Evolutionary conservation across 305 asterid genomes (phyloP).

Genomic region (Plantago lanceolata): DNA sequence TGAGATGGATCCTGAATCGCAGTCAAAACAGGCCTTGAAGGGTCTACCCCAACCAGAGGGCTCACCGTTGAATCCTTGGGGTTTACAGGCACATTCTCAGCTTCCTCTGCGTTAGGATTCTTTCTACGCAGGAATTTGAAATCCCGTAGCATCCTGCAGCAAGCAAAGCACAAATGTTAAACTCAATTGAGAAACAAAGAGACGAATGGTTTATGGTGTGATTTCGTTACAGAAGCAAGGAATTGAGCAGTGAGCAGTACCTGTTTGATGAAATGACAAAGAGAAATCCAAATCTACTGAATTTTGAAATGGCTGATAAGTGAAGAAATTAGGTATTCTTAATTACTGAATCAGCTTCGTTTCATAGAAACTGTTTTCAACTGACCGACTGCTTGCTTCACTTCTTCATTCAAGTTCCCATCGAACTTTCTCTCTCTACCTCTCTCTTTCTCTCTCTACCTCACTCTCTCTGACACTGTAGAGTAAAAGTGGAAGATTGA

Average conservation of each 20-base stretch:
- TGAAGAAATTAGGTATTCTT: no score
- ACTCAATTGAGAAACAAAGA: conserved; percentile 6
- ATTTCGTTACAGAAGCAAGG: neutral
- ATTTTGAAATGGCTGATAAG: no score
- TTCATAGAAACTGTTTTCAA: neutral
- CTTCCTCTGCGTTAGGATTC: conserved; percentile 59
- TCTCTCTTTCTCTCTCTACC: no score
- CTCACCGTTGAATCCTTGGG: conserved; percentile 50
- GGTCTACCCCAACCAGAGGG: conserved; percentile 46
- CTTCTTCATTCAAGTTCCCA: neutral
- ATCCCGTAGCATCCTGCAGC: conserved; percentile 83
- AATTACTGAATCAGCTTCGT: no score
- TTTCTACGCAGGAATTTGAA: conserved; percentile 76
- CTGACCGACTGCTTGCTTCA: neutral
- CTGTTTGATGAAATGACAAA: no score
- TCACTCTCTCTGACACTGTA: neutral
- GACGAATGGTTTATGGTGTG: conserved; percentile 8
- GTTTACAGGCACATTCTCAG: conserved; percentile 75
- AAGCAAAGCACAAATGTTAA: conserved; percentile 10
- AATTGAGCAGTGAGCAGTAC: neutral
- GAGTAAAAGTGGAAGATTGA: conserved; percentile 18
- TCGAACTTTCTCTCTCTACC: conserved; percentile 20
- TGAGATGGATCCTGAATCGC: conserved; percentile 63
- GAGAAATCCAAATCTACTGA: no score
- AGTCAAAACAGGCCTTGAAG: conserved; percentile 70